A percentile compares a stretch with the other conserved stretches of the same genome.
Evolutionary conservation across 108 stramenopile genomes (phyloP).

Genomic region (Chaetoceros tenuissimus): DNA sequence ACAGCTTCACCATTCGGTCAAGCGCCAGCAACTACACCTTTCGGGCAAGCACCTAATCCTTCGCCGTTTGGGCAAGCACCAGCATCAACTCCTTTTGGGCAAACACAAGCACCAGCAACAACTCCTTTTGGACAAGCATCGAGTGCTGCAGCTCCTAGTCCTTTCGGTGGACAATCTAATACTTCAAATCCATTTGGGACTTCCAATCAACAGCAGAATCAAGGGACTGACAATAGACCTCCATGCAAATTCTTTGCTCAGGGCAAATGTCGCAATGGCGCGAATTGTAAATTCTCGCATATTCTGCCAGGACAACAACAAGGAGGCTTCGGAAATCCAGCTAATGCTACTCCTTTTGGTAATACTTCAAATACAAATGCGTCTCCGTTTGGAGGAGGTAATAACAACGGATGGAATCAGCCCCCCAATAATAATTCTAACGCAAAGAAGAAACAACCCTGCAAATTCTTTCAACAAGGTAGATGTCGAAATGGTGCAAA

Average conservation of each 20-base stretch:
- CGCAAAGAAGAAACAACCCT: no score
- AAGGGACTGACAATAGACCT: constrained; percentile 16
- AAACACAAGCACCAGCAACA: neutral
- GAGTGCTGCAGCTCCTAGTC: constrained; percentile 5
- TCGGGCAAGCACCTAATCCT: constrained; percentile 14
- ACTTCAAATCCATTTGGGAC: constrained; percentile 12
- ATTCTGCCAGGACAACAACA: no score
- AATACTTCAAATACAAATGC: constrained; percentile 3
- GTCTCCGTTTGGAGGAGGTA: constrained; percentile 1
- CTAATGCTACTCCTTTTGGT: constrained; percentile 1
- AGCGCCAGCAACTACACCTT: constrained; percentile 3
- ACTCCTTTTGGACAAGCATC: constrained; percentile 4
- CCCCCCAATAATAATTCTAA: constrained; percentile 10
- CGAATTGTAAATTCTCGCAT: constrained; percentile 71
- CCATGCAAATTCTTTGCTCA: constrained; percentile 71
- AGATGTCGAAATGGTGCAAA: constrained; percentile 11
- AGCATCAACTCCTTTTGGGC: constrained; percentile 22
- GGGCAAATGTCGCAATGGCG: constrained; percentile 58
- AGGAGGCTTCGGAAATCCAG: constrained; percentile 1
- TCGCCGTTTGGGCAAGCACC: constrained; percentile 25
- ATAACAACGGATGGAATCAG: constrained; percentile 3
- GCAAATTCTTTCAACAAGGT: constrained; percentile 8
- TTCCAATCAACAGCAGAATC: constrained; percentile 2
- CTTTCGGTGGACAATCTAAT: constrained; percentile 12
- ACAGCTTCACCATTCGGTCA: constrained; percentile 13